Base-by-base conservation (phyloP, 2,329 filamentous ascomycete genomes). In the Xylariales sp. region DNA sequence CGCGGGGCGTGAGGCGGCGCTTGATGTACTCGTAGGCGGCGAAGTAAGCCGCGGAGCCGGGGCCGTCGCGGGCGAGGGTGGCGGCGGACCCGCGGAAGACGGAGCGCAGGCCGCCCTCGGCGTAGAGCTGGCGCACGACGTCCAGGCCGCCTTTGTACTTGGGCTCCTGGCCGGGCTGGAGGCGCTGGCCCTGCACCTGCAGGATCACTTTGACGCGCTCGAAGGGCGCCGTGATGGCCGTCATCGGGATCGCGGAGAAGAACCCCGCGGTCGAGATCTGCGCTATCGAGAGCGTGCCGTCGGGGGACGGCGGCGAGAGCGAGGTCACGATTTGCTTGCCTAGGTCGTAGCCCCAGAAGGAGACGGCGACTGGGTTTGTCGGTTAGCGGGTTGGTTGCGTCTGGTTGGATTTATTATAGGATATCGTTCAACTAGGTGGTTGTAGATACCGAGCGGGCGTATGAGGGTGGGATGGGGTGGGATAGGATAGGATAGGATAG, bases 151-250 rank as follows among this genome's bases (percentile, higher is more conserved):
- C 94, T 52, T 86, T 87, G 86, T 98, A 98, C 77, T 93, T 93
- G 16, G 94, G 94, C 82, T 97, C 97, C 83, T 97, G 92, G 77
- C 94, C 95, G 0, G 94, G 93, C 0, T 90, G 89, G 48, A 96
- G 90, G 61, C 86, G 83, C 82, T 97, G 94, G 77, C 94, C 94
- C 83, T 98, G 96, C 73, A 98, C 97, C 81, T 99, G 96, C 1
- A 99, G 90, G 71, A 99, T 94, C 64, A 99, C 95, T 83, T 99
- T 99, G 75, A 99, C 94, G 77, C 96, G 95, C 86, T 99, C 96
- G 80, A 99, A 98, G 69, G 96, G 96, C 4, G 96, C 96, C n/a
- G 96, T 98, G 83, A 99, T 97, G 81, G 93, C 83, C 3, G 96
- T 99, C 93, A 97, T 97, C 76, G 96, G 96, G 68, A 99, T 92